Percentiles rank a stretch among this genome's conserved stretches.
phyloP scores from a whole-genome alignment of 176 grass and related monocot species.

The Hordeum vulgare region DNA sequence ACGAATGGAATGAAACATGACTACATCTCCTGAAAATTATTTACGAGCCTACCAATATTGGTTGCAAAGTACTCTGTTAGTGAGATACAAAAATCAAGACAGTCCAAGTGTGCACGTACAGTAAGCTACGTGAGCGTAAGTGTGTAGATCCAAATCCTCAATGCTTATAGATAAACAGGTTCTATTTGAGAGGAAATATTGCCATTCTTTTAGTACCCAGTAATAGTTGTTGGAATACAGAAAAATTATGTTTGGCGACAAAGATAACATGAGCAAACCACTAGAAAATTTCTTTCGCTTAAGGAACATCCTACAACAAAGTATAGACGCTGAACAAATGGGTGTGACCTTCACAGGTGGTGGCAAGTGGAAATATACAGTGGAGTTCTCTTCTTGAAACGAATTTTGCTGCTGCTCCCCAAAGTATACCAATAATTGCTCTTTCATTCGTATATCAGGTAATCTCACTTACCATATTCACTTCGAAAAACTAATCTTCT shows the following conservation, averaged over 20 bases:
- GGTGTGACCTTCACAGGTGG: constrained; percentile 37
- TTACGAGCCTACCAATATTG: background rate
- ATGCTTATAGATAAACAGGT: background rate
- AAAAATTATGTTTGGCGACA: background rate
- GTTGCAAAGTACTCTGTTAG: background rate
- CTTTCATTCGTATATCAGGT: constrained; percentile 98
- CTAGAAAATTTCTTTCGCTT: background rate
- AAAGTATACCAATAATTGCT: constrained; percentile 92
- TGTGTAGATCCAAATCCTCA: background rate
- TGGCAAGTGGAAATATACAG: constrained; percentile 61
- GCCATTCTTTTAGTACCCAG: background rate
- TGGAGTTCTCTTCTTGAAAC: constrained; percentile 79
- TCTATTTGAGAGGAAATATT: background rate
- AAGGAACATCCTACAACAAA: constrained; percentile 9
- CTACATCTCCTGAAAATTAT: background rate
- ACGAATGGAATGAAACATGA: background rate
- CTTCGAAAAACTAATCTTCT: background rate
- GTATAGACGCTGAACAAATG: background rate
- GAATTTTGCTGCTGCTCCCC: constrained; percentile 63
- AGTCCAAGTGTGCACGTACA: background rate
- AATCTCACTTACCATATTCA: constrained; percentile 16
- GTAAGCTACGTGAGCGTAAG: background rate
- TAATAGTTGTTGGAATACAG: background rate
- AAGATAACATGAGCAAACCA: constrained; percentile 8
- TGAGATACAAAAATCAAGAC: background rate